These are phyloP conservation scores for Helotiales sp. DNA, from an alignment of 2,329 filamentous ascomycete genomes.

Conservation along the genomic window DNA sequence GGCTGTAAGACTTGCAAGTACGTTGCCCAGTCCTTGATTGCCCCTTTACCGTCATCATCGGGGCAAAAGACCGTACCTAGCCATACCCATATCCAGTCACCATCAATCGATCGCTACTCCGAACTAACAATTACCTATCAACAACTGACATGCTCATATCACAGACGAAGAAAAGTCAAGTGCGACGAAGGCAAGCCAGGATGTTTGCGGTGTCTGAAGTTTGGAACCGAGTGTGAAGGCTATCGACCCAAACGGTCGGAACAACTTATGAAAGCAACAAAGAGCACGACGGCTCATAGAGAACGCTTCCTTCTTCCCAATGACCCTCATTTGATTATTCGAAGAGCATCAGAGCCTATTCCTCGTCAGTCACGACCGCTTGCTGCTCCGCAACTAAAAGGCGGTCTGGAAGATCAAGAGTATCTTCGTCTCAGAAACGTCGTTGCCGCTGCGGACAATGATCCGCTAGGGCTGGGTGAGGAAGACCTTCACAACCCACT, in stretches of 20 bases:
- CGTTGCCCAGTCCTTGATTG: neutral
- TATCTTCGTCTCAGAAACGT: neutral
- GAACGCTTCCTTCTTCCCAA: constrained; percentile 2
- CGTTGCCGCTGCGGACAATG: neutral
- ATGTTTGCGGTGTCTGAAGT: constrained; percentile 5
- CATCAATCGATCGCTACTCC: neutral
- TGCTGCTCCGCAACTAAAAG: neutral
- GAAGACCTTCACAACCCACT: neutral
- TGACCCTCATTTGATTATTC: neutral
- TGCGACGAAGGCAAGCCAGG: neutral
- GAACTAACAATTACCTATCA: neutral
- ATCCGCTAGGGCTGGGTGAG: neutral
- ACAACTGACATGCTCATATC: neutral
- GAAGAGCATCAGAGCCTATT: neutral
- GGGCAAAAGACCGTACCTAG: neutral
- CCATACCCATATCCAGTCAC: neutral
- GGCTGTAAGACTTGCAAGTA: constrained; percentile 22
- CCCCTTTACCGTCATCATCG: neutral
- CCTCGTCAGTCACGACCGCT: neutral
- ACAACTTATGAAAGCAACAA: neutral
- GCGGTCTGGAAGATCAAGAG: constrained; percentile 1
- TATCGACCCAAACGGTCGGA: neutral
- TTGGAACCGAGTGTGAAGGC: constrained; percentile 10
- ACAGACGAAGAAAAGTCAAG: constrained; percentile 7
- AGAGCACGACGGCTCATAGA: neutral